These are phyloP conservation scores for Solanum hybrid DNA, from an alignment of 305 asterid species.

Conservation along the genomic window DNA sequence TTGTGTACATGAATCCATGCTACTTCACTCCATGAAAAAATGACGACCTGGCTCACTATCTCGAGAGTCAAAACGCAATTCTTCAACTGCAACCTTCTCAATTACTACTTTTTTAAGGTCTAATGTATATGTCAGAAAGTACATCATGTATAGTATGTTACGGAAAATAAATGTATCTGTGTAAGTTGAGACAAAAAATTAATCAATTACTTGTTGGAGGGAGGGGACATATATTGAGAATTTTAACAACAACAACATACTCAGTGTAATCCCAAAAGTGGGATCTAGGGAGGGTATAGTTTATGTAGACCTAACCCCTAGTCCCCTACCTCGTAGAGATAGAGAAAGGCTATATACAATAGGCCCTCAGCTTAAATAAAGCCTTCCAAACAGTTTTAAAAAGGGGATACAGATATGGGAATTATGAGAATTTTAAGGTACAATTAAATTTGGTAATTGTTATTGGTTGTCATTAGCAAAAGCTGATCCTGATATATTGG, in stretches of 20 bases:
- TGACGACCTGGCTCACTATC: background rate
- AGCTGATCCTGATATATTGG: background rate
- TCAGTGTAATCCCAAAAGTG: background rate
- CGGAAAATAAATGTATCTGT: background rate
- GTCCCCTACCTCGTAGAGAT: background rate
- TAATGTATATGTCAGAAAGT: background rate
- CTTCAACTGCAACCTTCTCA: background rate
- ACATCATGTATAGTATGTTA: background rate
- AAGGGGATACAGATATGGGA: background rate
- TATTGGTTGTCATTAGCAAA: background rate
- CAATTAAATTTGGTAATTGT: background rate
- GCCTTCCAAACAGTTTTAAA: background rate
- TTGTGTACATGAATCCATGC: background rate
- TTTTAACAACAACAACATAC: background rate
- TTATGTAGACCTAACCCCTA: background rate
- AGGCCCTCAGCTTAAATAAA: background rate
- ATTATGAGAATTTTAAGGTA: background rate
- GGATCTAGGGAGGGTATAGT: background rate
- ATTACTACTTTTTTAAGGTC: background rate
- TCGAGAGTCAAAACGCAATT: background rate
- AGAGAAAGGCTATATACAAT: background rate
- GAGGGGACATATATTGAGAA: background rate
- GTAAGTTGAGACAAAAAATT: background rate
- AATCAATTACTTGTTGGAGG: background rate
- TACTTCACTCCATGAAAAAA: background rate